These are phyloP conservation scores for Gastrolobium villosum DNA, from an alignment of 306 rosid genomes.

Conservation along the genomic window DNA sequence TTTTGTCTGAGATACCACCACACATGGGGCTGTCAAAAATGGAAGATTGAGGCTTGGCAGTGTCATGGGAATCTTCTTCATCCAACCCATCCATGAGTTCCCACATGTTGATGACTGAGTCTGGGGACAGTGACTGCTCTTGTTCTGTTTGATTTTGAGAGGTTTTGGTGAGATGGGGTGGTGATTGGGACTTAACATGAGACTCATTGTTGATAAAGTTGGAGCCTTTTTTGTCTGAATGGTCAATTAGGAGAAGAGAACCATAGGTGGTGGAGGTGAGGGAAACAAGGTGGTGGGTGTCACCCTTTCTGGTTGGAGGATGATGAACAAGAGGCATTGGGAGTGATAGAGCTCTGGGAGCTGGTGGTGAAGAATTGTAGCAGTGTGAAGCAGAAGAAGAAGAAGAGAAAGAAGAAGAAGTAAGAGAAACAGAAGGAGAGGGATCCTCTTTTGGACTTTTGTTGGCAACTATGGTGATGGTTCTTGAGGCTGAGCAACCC, in stretches of 20 bases:
- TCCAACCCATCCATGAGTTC: conserved; percentile 85
- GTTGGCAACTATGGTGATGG: conserved; percentile 56
- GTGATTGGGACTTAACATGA: not conserved
- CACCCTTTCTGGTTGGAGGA: conserved; percentile 81
- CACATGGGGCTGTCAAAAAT: conserved; percentile 39
- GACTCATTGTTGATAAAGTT: conserved; percentile 38
- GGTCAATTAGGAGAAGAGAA: conserved; percentile 69
- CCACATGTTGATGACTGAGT: conserved; percentile 94
- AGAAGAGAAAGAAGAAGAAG: conserved; percentile 40
- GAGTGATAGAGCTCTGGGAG: conserved; percentile 63
- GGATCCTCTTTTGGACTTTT: conserved; percentile 45
- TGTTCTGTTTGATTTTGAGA: conserved; percentile 27
- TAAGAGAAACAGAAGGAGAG: conserved; percentile 42
- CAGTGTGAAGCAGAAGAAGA: conserved; percentile 54
- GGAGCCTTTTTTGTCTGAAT: conserved; percentile 41
- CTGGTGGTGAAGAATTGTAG: conserved; percentile 59
- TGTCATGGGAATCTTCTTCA: conserved; percentile 50
- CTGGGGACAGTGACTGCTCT: conserved; percentile 70
- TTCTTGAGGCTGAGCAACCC: conserved; percentile 94
- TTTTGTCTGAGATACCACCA: conserved; percentile 37
- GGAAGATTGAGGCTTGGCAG: conserved; percentile 36
- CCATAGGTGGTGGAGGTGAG: conserved; percentile 96
- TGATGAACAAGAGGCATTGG: conserved; percentile 82
- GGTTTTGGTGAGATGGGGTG: conserved; percentile 30
- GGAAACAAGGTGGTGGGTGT: conserved; percentile 85